Percentiles rank a stretch among this genome's conserved stretches.
Conservation (phyloP, 1,284 basidiomycete genomes). For the Porodaedalea pini region DNA sequence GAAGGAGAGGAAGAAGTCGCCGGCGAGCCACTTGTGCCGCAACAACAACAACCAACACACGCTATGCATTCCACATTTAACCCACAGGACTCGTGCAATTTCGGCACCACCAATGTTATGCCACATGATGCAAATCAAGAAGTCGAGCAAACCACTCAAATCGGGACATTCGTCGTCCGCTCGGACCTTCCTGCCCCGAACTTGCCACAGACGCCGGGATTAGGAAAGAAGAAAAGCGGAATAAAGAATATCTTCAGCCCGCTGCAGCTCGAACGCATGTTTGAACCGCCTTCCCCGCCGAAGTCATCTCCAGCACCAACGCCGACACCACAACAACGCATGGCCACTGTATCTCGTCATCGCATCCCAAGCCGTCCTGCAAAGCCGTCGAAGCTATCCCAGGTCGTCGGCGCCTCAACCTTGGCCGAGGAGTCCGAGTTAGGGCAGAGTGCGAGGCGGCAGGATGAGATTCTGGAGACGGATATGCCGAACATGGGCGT, state of each 20-base stretch:
- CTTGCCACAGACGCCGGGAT: conserved; percentile 54
- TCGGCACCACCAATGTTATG: conserved; percentile 28
- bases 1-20: not conserved
- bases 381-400: conserved; percentile 21
- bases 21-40: not conserved
- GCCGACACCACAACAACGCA: conserved; percentile 25
- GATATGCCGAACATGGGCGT: conserved; percentile 32
- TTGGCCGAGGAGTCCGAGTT: not conserved
- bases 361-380: conserved; percentile 8
- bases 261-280: conserved; percentile 82
- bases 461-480: conserved; percentile 32
- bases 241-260: conserved; percentile 85
- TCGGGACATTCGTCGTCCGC: conserved; percentile 71
- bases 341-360: conserved; percentile 22
- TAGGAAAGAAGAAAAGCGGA: conserved; percentile 52
- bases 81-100: not conserved
- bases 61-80: conserved; percentile 21
- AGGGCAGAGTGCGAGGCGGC: conserved; percentile 10
- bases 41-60: conserved; percentile 27
- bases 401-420: conserved; percentile 28
- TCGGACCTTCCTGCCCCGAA: conserved; percentile 60
- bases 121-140: conserved; percentile 28
- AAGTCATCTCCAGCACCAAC: conserved; percentile 25
- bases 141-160: conserved; percentile 13
- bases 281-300: conserved; percentile 82